Conservation (phyloP, 2,329 filamentous ascomycete genomes). For the Exophiala lecanii-corni region DNA sequence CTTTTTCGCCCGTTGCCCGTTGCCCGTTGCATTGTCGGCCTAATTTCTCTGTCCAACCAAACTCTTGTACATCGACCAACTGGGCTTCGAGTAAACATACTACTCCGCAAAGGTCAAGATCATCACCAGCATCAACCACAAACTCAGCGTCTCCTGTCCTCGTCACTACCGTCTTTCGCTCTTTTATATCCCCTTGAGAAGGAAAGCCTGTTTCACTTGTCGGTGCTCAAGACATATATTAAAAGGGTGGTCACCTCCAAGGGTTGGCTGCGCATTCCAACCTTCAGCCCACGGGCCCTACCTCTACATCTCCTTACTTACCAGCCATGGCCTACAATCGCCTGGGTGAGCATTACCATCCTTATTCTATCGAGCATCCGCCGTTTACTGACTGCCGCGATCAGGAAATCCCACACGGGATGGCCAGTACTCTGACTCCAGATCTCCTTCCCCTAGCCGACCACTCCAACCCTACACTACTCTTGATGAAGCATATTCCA, state of each 20-base stretch:
- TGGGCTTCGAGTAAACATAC: not conserved
- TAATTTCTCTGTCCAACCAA: too few relatives aligned
- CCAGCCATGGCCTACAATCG: conserved; percentile 66
- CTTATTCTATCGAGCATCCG: not conserved
- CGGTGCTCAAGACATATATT: too few relatives aligned
- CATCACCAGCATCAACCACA: not conserved
- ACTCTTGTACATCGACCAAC: too few relatives aligned
- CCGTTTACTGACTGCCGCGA: conserved; percentile 15
- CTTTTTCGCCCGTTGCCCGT: too few relatives aligned
- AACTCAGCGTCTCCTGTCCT: too few relatives aligned
- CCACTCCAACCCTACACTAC: conserved; percentile 75
- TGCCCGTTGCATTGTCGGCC: too few relatives aligned
- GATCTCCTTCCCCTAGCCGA: conserved; percentile 72
- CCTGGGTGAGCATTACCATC: conserved; percentile 53
- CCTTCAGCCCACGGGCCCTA: conserved; percentile 15
- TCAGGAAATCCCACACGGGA: conserved; percentile 35
- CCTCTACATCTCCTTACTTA: conserved; percentile 2
- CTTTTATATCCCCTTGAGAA: too few relatives aligned
- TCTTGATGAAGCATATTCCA: conserved; percentile 55
- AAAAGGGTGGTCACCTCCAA: too few relatives aligned
- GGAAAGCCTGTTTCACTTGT: too few relatives aligned
- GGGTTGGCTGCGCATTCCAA: too few relatives aligned
- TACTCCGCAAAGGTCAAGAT: too few relatives aligned
- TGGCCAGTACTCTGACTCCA: conserved; percentile 48
- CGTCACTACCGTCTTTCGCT: too few relatives aligned